A percentile compares a stretch with the other conserved stretches of the same genome.
Conservation (phyloP, 805 yeast species). For the Torulaspora delbrueckii region DNA sequence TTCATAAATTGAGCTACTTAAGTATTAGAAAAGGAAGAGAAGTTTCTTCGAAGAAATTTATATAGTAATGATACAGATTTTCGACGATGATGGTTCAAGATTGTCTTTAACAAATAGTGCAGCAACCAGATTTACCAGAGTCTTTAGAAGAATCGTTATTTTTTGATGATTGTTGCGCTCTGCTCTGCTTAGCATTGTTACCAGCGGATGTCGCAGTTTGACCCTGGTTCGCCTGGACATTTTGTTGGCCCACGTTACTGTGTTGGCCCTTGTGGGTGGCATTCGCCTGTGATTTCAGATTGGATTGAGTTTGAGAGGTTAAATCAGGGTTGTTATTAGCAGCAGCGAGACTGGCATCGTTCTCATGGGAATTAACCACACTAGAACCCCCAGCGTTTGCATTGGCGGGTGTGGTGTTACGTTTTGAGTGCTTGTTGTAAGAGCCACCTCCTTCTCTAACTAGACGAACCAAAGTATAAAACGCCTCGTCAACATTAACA, state of each 20-base stretch:
- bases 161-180: constrained; percentile 14
- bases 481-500: constrained; percentile 82
- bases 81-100: neutral
- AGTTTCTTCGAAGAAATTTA: constrained; percentile 2
- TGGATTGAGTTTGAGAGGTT: constrained; percentile 5
- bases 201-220: constrained; percentile 5
- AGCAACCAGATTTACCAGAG: constrained; percentile 13
- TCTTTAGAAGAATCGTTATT: constrained; percentile 3
- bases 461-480: constrained; percentile 60
- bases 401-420: constrained; percentile 9
- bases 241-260: constrained; percentile 9
- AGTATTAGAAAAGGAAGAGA: neutral
- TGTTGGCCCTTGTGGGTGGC: constrained; percentile 1
- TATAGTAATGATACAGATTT: constrained; percentile 5
- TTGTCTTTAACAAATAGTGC: constrained; percentile 8
- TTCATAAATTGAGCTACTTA: constrained; percentile 62
- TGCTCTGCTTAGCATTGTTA: constrained; percentile 11
- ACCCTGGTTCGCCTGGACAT: neutral
- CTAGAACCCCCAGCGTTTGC: constrained; percentile 4
- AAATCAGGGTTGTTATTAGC: constrained; percentile 3
- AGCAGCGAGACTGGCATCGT: neutral
- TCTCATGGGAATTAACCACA: constrained; percentile 3
- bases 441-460: constrained; percentile 41
- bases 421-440: constrained; percentile 21
- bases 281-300: neutral